A percentile compares a stretch with the other conserved stretches of the same genome.
Conservation (phyloP, 2,329 filamentous ascomycete species). For the Eutypa lata region DNA sequence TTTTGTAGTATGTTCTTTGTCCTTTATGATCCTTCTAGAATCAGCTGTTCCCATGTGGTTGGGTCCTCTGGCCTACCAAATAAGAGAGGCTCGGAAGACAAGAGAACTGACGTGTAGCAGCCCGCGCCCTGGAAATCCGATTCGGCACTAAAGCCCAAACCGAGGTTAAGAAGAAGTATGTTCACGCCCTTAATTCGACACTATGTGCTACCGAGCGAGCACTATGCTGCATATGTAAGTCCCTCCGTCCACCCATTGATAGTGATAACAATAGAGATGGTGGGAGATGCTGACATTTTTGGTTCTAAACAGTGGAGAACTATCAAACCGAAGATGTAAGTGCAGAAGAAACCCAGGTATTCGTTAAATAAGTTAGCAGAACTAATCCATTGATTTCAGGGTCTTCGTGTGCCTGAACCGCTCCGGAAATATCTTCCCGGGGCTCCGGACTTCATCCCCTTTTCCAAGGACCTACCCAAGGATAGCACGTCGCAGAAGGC, state of each 20-base stretch:
- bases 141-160: conserved; percentile 85
- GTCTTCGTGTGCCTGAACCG: conserved; percentile 76
- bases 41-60: too few species aligned
- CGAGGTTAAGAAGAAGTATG: conserved; percentile 85
- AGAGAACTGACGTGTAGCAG: background rate
- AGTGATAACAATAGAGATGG: background rate
- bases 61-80: too few species aligned
- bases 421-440: conserved; percentile 89
- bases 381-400: conserved; percentile 39
- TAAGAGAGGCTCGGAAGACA: conserved; percentile 53
- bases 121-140: conserved; percentile 69
- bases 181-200: conserved; percentile 88
- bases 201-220: conserved; percentile 89
- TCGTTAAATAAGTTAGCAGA: background rate
- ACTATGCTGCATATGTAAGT: conserved; percentile 71
- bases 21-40: too few species aligned
- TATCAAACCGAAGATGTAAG: conserved; percentile 84
- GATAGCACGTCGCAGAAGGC: conserved; percentile 62
- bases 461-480: conserved; percentile 80
- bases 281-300: background rate
- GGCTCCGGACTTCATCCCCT: conserved; percentile 84
- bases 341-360: conserved; percentile 13
- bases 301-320: conserved; percentile 64
- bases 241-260: background rate
- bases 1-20: background rate